These are phyloP conservation scores for Margaritispora aquatica DNA, from an alignment of 495 filamentous ascomycete species.

Conservation along the genomic window DNA sequence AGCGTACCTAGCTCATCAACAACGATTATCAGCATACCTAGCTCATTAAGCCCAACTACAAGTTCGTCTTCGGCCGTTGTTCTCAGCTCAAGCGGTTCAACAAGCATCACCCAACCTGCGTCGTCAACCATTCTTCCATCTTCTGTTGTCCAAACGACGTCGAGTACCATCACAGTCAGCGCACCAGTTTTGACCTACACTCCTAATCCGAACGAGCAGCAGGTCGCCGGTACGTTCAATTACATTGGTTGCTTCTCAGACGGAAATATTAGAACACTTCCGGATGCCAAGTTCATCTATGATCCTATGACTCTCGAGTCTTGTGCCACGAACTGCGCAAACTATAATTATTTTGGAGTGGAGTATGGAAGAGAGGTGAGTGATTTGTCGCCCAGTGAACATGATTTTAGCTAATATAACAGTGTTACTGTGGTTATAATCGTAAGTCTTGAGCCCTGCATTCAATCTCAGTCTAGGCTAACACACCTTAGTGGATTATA, in stretches of 20 bases:
- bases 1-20: neutral
- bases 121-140: conserved; percentile 1
- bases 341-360: conserved; percentile 38
- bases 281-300: conserved; percentile 11
- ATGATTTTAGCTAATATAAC: too few species aligned
- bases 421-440: conserved; percentile 15
- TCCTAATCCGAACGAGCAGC: neutral
- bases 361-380: conserved; percentile 44
- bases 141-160: neutral
- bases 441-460: too few species aligned
- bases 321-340: conserved; percentile 40
- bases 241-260: conserved; percentile 22
- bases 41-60: too few species aligned
- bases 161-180: conserved; percentile 8
- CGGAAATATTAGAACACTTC: conserved; percentile 16
- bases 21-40: neutral
- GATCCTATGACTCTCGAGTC: conserved; percentile 31
- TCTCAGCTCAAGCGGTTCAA: neutral
- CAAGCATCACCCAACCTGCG: conserved; percentile 1
- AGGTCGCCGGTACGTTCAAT: neutral
- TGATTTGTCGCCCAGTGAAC: too few species aligned
- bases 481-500: too few species aligned
- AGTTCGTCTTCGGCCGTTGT: neutral
- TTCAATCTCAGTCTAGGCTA: too few species aligned
- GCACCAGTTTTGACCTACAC: neutral